Conservation (phyloP, 1,284 basidiomycete species). For the Mycocalia duriaeana region DNA sequence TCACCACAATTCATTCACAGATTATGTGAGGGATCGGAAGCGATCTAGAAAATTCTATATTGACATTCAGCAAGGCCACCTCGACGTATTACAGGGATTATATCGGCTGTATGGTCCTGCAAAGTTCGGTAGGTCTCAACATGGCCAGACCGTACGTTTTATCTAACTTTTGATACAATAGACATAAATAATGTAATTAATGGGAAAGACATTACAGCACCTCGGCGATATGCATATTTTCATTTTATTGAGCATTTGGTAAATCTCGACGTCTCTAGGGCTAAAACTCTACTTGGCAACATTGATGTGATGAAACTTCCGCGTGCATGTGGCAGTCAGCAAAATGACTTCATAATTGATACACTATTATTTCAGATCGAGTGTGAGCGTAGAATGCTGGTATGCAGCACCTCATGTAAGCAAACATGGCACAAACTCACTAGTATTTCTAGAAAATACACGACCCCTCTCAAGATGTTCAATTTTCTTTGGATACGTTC, state of each 20-base stretch:
- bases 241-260: background rate
- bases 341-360: too few relatives aligned
- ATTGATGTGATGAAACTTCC: constrained; percentile 1
- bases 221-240: background rate
- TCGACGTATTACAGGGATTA: background rate
- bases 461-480: too few relatives aligned
- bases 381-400: too few relatives aligned
- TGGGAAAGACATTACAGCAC: background rate
- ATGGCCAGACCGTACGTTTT: background rate
- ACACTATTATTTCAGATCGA: too few relatives aligned
- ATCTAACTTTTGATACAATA: background rate
- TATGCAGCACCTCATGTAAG: too few relatives aligned
- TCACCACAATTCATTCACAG: constrained; percentile 2
- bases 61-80: background rate
- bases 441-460: too few relatives aligned
- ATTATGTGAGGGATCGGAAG: constrained; percentile 1
- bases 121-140: too few relatives aligned
- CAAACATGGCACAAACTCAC: too few relatives aligned
- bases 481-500: too few relatives aligned
- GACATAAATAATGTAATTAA: background rate
- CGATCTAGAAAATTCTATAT: background rate
- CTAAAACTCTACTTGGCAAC: background rate
- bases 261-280: background rate
- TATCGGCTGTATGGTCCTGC: background rate
- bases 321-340: too few relatives aligned